Percentiles rank a stretch among this genome's conserved stretches.
These are phyloP conservation scores for Phytophthora gonapodyides DNA, from an alignment of 352 stramenopile species.

Conservation along the genomic window DNA sequence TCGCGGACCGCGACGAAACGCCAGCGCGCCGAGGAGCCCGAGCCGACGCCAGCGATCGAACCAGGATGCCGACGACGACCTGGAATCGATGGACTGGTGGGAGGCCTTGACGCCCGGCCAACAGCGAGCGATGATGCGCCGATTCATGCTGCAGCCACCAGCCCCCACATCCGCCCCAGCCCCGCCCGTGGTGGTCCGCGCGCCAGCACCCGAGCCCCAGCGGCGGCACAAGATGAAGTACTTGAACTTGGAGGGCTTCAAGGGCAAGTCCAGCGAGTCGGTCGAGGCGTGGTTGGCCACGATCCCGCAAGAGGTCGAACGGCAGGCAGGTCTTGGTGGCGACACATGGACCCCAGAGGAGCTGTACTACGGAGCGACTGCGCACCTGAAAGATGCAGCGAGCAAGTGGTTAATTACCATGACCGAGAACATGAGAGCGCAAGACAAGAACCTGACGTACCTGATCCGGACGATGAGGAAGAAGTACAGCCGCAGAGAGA, in stretches of 20 bases:
- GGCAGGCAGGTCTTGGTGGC: not conserved
- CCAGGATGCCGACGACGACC: no score
- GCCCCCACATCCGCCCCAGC: not conserved
- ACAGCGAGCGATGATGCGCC: not conserved
- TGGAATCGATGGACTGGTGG: slow-evolving; percentile 4
- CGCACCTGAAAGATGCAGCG: not conserved
- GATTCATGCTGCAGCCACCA: not conserved
- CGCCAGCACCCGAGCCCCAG: not conserved
- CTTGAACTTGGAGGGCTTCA: not conserved
- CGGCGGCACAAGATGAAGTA: not conserved
- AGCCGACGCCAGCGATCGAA: no score
- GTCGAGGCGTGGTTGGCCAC: not conserved
- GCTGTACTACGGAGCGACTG: not conserved
- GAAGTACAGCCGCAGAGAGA: not conserved
- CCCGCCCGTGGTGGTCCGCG: not conserved
- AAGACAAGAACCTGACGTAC: not conserved
- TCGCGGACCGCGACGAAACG: no score
- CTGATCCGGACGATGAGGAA: not conserved
- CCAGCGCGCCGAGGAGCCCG: no score
- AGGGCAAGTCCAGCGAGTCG: not conserved
- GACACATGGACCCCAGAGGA: not conserved
- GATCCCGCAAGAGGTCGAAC: not conserved
- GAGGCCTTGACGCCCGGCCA: not conserved
- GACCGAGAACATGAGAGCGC: not conserved
- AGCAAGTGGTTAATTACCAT: not conserved